Percentiles rank a stretch among this genome's conserved stretches.
Conservation (phyloP, 2,329 filamentous ascomycete species). For the Xylaria sp. region DNA sequence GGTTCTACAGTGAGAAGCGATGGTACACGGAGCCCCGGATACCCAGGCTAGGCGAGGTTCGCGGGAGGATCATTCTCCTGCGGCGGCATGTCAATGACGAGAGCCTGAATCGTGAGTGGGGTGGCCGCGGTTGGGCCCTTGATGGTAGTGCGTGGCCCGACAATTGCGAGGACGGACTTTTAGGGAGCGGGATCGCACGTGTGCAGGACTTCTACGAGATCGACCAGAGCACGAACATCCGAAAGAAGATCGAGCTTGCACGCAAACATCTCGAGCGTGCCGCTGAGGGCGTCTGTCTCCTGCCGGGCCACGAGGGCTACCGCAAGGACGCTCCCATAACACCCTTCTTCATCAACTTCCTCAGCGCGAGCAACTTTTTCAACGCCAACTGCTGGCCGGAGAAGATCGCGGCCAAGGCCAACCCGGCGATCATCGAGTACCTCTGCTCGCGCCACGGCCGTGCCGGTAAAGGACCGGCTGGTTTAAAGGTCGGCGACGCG, state of each 20-base stretch:
- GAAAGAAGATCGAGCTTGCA: conserved; percentile 80
- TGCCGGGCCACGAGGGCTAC: conserved; percentile 52
- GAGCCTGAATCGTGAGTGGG: conserved; percentile 61
- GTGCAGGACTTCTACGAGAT: conserved; percentile 98
- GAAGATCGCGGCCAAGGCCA: conserved; percentile 86
- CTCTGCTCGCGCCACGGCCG: conserved; percentile 67
- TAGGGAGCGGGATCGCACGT: conserved; percentile 76
- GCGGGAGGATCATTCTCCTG: conserved; percentile 85
- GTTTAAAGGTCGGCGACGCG: conserved; percentile 71
- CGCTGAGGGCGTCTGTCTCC: conserved; percentile 60
- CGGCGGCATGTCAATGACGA: conserved; percentile 79
- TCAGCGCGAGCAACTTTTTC: conserved; percentile 95
- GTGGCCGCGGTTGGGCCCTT: conserved; percentile 65
- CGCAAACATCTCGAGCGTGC: conserved; percentile 82
- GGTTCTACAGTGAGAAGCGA: conserved; percentile 69
- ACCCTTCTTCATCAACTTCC: conserved; percentile 89
- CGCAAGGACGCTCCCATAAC: conserved; percentile 48
- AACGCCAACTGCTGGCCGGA: conserved; percentile 92
- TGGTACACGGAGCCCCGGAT: conserved; percentile 86
- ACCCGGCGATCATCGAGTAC: conserved; percentile 76
- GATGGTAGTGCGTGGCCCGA: conserved; percentile 81
- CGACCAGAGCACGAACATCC: conserved; percentile 76
- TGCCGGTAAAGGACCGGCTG: conserved; percentile 59
- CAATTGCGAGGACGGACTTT: conserved; percentile 81
- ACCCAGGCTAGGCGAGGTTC: conserved; percentile 79